Conservation (phyloP, 2,329 filamentous ascomycete genomes). For the Penicillium sp. region DNA sequence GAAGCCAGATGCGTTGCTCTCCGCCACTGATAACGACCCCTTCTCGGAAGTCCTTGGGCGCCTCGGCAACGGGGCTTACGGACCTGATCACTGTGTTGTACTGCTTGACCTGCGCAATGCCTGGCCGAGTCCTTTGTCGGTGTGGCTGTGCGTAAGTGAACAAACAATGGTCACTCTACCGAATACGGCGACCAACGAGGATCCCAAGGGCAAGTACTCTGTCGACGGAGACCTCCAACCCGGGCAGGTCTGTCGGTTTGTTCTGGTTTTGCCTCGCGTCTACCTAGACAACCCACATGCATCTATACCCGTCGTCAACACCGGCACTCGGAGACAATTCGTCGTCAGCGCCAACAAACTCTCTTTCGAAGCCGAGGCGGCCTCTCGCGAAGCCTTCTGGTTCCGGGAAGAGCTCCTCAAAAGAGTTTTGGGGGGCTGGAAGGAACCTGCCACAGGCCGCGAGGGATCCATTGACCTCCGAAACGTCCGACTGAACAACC, state of each 20-base stretch:
- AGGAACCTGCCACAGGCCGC: conserved; percentile 49
- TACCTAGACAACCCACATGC: conserved; percentile 69
- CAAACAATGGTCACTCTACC: conserved; percentile 10
- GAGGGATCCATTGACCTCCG: conserved; percentile 67
- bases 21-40: conserved; percentile 29
- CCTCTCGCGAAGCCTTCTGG: conserved; percentile 78
- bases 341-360: conserved; percentile 74
- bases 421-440: conserved; percentile 63
- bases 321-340: conserved; percentile 78
- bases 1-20: conserved; percentile 9
- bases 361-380: conserved; percentile 68
- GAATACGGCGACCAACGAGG: conserved; percentile 14
- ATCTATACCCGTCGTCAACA: conserved; percentile 69
- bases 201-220: conserved; percentile 21
- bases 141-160: conserved; percentile 49
- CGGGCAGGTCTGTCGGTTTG: conserved; percentile 60
- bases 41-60: conserved; percentile 42
- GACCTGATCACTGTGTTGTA: conserved; percentile 63
- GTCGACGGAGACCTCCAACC: conserved; percentile 46
- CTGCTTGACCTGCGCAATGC: conserved; percentile 79
- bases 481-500: conserved; percentile 60
- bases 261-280: conserved; percentile 66
- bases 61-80: conserved; percentile 34
- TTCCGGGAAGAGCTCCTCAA: conserved; percentile 74
- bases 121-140: conserved; percentile 70